A percentile compares a stretch with the other conserved stretches of the same genome.
Evolutionary conservation across 441 rosid species (phyloP).

Genomic region (Corymbia calophylla): DNA sequence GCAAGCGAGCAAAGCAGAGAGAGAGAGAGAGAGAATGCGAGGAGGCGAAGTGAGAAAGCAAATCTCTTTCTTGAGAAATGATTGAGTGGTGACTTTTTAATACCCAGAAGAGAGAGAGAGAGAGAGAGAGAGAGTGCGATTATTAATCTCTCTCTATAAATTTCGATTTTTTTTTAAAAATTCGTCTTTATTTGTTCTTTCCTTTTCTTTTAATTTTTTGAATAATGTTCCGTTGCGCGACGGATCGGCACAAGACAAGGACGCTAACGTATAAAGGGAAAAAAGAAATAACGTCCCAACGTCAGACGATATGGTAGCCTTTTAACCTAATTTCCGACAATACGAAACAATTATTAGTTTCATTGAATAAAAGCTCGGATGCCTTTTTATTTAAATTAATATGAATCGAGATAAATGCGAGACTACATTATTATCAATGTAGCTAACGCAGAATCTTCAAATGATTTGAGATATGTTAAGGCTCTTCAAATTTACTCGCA

Average conservation of each 20-base stretch:
- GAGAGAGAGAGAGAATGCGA: neutral
- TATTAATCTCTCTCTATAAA: neutral
- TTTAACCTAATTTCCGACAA: neutral
- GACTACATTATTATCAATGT: too few species aligned
- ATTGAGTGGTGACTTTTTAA: neutral
- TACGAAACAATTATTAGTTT: neutral
- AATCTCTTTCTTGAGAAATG: neutral
- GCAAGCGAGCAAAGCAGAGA: neutral
- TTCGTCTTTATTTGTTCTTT: neutral
- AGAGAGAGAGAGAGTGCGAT: neutral
- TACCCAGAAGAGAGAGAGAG: neutral
- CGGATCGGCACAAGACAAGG: neutral
- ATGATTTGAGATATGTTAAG: rapidly evolving
- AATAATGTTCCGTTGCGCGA: neutral
- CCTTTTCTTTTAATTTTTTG: neutral
- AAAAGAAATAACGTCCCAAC: neutral
- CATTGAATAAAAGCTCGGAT: neutral
- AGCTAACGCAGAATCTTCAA: too few species aligned
- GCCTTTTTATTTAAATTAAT: neutral
- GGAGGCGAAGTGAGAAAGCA: neutral
- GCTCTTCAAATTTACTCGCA: too few species aligned
- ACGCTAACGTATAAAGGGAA: rapidly evolving
- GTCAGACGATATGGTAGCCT: neutral
- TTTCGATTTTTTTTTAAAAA: neutral
- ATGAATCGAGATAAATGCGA: rapidly evolving